Percentiles rank a stretch among this genome's conserved stretches.
Evolutionary conservation across 768 basidiomycete genomes (phyloP).

Genomic region (Agaricus sinodeliciosus): DNA sequence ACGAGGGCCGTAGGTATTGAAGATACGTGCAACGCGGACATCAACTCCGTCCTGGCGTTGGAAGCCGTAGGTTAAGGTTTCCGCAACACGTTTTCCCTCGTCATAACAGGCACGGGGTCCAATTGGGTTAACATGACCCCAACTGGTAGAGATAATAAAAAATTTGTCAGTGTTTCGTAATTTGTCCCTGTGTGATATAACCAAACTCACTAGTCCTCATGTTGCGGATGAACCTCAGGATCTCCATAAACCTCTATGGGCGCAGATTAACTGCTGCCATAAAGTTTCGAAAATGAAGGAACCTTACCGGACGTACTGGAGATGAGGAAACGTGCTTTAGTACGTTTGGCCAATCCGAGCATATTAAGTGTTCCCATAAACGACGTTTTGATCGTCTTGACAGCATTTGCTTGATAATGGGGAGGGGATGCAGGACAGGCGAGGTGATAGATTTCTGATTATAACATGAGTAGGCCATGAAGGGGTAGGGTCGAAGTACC

Average conservation of each 20-base stretch:
- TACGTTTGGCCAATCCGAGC: slow-evolving; percentile 96
- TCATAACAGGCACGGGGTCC: slow-evolving; percentile 99
- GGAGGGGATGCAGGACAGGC: slow-evolving; percentile 97
- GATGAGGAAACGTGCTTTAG: slow-evolving; percentile 95
- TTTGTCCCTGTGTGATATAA: neutral
- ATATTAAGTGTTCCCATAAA: slow-evolving; percentile 99
- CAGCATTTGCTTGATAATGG: slow-evolving; percentile 96
- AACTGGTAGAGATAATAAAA: slow-evolving; percentile 39
- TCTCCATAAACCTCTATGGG: slow-evolving; percentile 91
- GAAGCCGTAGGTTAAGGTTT: slow-evolving; percentile 96
- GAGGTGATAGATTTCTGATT: slow-evolving; percentile 91
- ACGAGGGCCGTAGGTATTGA: slow-evolving; percentile 91
- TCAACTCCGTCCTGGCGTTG: slow-evolving; percentile 92
- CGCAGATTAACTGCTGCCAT: no score
- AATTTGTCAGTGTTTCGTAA: slow-evolving; percentile 13
- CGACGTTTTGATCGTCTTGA: slow-evolving; percentile 98
- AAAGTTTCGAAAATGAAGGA: slow-evolving; percentile 1
- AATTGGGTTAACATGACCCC: slow-evolving; percentile 98
- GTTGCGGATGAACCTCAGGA: slow-evolving; percentile 96
- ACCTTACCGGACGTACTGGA: slow-evolving; percentile 84
- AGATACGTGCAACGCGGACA: slow-evolving; percentile 95
- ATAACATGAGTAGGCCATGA: slow-evolving; percentile 8
- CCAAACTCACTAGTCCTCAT: slow-evolving; percentile 80
- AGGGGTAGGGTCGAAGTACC: slow-evolving; percentile 23
- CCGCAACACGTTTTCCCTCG: slow-evolving; percentile 98